A percentile compares a stretch with the other conserved stretches of the same genome.
Evolutionary conservation across 2,329 filamentous ascomycete species (phyloP).

Genomic region (Sarocladium strictum): DNA sequence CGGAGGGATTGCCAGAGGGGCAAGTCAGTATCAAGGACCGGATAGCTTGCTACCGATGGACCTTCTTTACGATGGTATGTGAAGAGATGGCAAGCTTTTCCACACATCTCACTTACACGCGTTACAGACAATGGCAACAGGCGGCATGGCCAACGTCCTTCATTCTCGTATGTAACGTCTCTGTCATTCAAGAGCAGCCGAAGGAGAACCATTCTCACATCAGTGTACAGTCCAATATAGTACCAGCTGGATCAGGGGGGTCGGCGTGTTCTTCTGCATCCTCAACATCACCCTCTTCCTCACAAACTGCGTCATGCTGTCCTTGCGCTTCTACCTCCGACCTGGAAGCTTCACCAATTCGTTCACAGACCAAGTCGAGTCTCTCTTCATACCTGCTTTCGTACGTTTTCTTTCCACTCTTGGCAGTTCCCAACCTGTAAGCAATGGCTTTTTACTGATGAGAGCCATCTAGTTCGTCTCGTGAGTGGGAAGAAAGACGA

Average conservation of each 20-base stretch:
- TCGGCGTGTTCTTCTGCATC: constrained; percentile 57
- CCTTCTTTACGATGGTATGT: constrained; percentile 62
- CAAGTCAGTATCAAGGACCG: constrained; percentile 42
- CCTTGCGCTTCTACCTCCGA: constrained; percentile 61
- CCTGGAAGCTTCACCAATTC: constrained; percentile 66
- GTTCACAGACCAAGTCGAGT: constrained; percentile 72
- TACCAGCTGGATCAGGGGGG: constrained; percentile 48
- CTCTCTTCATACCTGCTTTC: constrained; percentile 67
- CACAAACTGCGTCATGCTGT: constrained; percentile 57
- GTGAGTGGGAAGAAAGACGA: not conserved
- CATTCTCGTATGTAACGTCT: constrained; percentile 38
- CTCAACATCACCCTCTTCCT: constrained; percentile 59
- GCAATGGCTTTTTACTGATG: not conserved
- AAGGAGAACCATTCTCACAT: too few relatives aligned
- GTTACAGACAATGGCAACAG: constrained; percentile 40
- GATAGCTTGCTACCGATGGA: constrained; percentile 58
- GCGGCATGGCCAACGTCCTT: constrained; percentile 50
- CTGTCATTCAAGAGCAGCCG: too few relatives aligned
- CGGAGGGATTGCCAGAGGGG: constrained; percentile 19
- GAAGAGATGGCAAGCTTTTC: too few relatives aligned
- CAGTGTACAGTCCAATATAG: constrained; percentile 45
- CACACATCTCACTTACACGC: not conserved
- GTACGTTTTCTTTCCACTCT: constrained; percentile 29
- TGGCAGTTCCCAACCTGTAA: not conserved
- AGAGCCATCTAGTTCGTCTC: not conserved